Base-by-base conservation (phyloP, 2,329 filamentous ascomycete genomes). In the Microsporum audouinii region DNA sequence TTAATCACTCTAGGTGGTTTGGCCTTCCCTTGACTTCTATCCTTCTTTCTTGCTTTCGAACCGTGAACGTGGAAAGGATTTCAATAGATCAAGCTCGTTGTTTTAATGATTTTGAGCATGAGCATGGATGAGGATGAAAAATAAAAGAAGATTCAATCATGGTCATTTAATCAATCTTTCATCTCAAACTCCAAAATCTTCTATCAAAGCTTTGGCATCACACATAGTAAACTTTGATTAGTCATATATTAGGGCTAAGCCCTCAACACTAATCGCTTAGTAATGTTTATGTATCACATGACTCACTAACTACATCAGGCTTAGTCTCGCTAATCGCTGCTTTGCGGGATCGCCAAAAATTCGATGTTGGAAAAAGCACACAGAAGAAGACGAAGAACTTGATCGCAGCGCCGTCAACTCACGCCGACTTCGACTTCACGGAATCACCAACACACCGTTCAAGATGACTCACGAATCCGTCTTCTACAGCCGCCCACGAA, bases 401-500 rank as follows among this genome's bases (percentile, higher is more conserved):
- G 38, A 45, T 59, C 43, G 57, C 34, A 59, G 31, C 29, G 55
- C 55, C 33, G 29, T 38, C 33, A 57, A 57, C 55, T 39, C 55
- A 41, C 55, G 38, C 7, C 55, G 55, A 10, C 17, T 23, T 57
- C 55, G 17, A 38, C 55, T 41, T 27, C n/a, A 39, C 58, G 29
- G 57, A 39, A 33, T 36, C 23, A 58, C 31, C 34, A 58, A 38
- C 17, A 47, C 36, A 49, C 29, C 34, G 43, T 14, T 39, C 47
- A 87, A 75, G 76, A 89, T 89, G 86, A 86, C 86, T 80, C 87
- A 89, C 91, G 92, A 97, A 84, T 91, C 88, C 77, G 91, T 97
- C 82, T 99, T 92, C 91, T 96, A 95, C 87, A 96, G 91, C 76
- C 91, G 94, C 79, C 94, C 94, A 76, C 88, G 91, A 80, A 90